These are phyloP conservation scores for Hortaea sp. DNA, from an alignment of 2,329 filamentous ascomycete genomes.

Conservation along the genomic window DNA sequence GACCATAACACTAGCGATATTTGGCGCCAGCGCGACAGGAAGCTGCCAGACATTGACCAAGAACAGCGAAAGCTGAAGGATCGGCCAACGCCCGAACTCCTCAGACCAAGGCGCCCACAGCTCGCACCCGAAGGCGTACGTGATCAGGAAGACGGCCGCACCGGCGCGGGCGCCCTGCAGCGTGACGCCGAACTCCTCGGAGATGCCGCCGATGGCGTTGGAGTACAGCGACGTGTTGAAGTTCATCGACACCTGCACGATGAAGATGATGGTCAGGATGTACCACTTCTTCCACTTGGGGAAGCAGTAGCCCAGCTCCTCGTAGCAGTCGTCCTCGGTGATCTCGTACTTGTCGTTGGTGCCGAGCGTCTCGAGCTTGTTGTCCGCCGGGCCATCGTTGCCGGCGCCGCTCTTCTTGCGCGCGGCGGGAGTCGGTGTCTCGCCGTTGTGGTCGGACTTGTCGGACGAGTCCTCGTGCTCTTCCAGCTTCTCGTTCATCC, in stretches of 20 bases:
- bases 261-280: constrained; percentile 42
- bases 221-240: constrained; percentile 49
- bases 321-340: constrained; percentile 40
- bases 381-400: constrained; percentile 6
- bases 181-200: constrained; percentile 37
- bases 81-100: constrained; percentile 43
- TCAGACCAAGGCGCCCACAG: constrained; percentile 47
- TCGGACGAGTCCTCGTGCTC: constrained; percentile 11
- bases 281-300: constrained; percentile 44
- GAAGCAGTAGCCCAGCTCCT: constrained; percentile 40
- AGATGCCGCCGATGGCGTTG: constrained; percentile 37
- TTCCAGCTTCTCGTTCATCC: constrained; percentile 19
- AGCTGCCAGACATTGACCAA: constrained; percentile 48
- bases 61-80: constrained; percentile 42
- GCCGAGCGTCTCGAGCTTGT: constrained; percentile 19
- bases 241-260: constrained; percentile 49
- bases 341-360: constrained; percentile 38
- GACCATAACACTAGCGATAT: constrained; percentile 37
- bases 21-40: constrained; percentile 36
- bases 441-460: constrained; percentile 11
- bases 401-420: neutral
- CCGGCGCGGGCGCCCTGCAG: constrained; percentile 38
- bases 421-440: neutral
- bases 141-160: constrained; percentile 41
- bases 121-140: constrained; percentile 41